A percentile compares a stretch with the other conserved stretches of the same genome.
These are phyloP conservation scores for Hippophae gyantsensis DNA, from an alignment of 306 rosid genomes.

Conservation along the genomic window DNA sequence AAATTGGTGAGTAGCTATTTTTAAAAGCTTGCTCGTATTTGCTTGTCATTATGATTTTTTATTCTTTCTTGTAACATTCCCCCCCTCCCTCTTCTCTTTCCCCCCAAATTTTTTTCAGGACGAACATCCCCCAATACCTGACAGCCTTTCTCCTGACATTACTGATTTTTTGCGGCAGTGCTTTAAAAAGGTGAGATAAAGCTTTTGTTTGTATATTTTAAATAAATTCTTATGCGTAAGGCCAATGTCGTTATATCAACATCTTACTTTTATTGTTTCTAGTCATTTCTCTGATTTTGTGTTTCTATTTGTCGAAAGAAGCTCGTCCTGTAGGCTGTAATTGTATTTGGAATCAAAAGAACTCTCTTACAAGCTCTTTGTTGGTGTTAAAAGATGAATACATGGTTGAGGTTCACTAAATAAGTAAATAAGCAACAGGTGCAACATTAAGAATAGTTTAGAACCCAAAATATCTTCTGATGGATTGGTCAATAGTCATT, in stretches of 20 bases:
- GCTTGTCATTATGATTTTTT: neutral
- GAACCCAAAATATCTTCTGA: no score
- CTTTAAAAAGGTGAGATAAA: constrained; percentile 77
- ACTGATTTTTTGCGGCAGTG: constrained; percentile 96
- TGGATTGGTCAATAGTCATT: no score
- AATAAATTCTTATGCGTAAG: constrained; percentile 12
- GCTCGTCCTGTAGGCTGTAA: no score
- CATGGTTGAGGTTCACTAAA: no score
- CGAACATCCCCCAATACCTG: constrained; percentile 93
- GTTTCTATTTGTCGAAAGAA: no score
- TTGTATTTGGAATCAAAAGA: no score
- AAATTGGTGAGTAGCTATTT: constrained; percentile 8
- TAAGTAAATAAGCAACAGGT: no score
- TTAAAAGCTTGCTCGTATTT: constrained; percentile 6
- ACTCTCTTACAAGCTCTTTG: no score
- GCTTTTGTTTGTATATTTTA: constrained; percentile 11
- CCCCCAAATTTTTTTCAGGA: constrained; percentile 48
- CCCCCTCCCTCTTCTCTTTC: constrained; percentile 9
- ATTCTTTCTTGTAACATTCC: neutral
- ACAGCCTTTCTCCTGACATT: constrained; percentile 80
- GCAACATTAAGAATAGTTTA: no score
- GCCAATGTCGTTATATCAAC: constrained; percentile 4
- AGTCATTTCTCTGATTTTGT: neutral
- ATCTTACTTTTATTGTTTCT: constrained; percentile 4
- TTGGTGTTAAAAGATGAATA: no score